Conservation (phyloP, 495 filamentous ascomycete species). For the Podospora pseudoanserina region DNA sequence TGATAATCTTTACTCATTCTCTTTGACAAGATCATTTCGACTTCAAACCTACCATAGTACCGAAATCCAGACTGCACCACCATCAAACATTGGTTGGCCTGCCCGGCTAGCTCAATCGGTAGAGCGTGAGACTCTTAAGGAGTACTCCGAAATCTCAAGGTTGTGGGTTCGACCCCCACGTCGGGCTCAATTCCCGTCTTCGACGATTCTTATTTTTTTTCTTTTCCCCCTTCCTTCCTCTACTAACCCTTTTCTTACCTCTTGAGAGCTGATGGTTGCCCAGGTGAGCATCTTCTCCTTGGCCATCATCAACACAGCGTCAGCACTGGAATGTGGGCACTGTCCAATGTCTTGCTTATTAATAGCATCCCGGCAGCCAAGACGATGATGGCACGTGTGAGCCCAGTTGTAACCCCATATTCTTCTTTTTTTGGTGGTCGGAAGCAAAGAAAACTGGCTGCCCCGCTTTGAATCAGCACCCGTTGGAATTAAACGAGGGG, state of each 20-base stretch:
- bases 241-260: neutral
- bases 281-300: neutral
- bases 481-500: conserved; percentile 5
- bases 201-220: conserved; percentile 7
- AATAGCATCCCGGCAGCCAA: neutral
- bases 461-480: conserved; percentile 4
- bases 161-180: conserved; percentile 24
- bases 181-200: conserved; percentile 24
- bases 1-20: no score
- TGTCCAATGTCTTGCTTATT: neutral
- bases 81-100: conserved; percentile 2
- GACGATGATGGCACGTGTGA: neutral
- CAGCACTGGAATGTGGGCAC: neutral
- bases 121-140: conserved; percentile 82
- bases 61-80: neutral
- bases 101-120: conserved; percentile 73
- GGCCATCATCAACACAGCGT: neutral
- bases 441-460: neutral
- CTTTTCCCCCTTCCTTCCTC: neutral
- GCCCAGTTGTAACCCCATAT: neutral
- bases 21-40: no score
- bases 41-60: neutral
- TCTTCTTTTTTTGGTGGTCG: neutral
- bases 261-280: neutral
- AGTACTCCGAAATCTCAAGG: conserved; percentile 21